Evolutionary conservation across 75 land plant species (phyloP).

Genomic region (Chamaecyparis obtusa): DNA sequence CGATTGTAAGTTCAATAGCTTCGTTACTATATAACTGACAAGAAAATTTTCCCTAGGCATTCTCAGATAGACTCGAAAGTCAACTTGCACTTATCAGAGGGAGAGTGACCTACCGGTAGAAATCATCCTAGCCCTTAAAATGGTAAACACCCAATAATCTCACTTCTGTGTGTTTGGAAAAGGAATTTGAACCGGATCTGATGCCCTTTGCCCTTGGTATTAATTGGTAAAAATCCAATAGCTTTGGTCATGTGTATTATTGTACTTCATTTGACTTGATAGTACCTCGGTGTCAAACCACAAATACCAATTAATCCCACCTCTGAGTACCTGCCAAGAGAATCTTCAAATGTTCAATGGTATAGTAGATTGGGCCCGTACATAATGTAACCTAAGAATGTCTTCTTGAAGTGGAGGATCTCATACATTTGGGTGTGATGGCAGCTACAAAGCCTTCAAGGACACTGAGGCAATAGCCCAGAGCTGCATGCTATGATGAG

Average conservation of each 20-base stretch:
- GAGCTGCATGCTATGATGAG: slow-evolving; percentile 63
- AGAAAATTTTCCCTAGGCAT: neutral
- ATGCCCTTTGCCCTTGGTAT: neutral
- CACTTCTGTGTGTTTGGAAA: neutral
- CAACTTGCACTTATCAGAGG: neutral
- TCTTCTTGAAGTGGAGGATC: neutral
- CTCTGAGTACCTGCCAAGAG: slow-evolving; percentile 2
- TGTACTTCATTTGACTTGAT: neutral
- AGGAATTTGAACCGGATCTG: neutral
- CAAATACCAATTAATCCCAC: neutral
- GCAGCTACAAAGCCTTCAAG: slow-evolving; percentile 14
- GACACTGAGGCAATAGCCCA: slow-evolving; percentile 34
- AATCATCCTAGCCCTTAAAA: neutral
- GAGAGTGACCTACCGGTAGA: neutral
- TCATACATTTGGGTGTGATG: neutral
- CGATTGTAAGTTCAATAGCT: neutral
- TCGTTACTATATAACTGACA: neutral
- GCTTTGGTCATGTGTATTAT: neutral
- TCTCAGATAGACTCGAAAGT: neutral
- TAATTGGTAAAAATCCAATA: neutral
- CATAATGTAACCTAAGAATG: neutral
- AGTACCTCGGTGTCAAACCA: neutral
- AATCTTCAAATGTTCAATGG: neutral
- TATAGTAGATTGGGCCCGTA: neutral
- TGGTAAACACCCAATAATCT: neutral